Base-by-base conservation (phyloP, 2,329 filamentous ascomycete genomes). In the Ophiostoma himal-ulmi region DNA sequence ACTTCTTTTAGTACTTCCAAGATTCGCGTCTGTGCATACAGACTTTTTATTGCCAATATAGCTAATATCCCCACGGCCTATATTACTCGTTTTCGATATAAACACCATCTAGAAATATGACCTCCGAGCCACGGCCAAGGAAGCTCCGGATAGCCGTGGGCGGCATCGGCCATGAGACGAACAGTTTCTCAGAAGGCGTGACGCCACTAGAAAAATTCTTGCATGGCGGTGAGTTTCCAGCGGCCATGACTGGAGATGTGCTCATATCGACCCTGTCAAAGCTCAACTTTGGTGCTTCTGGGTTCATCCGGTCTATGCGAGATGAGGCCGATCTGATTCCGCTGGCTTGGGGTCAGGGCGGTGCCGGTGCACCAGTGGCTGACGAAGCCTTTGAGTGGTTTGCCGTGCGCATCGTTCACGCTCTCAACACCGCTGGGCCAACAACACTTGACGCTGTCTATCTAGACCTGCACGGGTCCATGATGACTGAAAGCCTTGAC, bases 161-260 rank as follows among this genome's bases (percentile, higher is more conserved):
- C 57, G 57, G 57, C 57, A 62, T 62, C 57, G 57, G 57, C 26
- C 57, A 62, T 62, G 57, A 62, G 57, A 62, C 57, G 20, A 62
- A 62, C 14, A 62, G 57, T 13, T 62, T 62, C 26, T 34, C 57
- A 6, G 26, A 62, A 34, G 57, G 57, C 57, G 57, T 62, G 57
- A 62, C 57, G 57, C 57, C 57, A 26, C 57, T 62, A 14, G 57
- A 62, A 34, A 62, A 62, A 5, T 62, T 62, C 13, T 20, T 62
- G 57, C 22, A 26, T 17, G 57, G 57, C n/a, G 57, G 57, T 26
- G 57, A 62, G 57, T 62, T 62, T 6, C 57, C 57, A 26, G 57
- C 57, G 26, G 26, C 57, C 26, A 62, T 62, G 57, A 62, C 57
- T 7, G 57, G 57, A 1, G 57, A 62, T 17, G 26, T 34, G 13